Evolutionary conservation across 2,329 filamentous ascomycete species (phyloP).

Genomic region (Thelonectria discophora): DNA sequence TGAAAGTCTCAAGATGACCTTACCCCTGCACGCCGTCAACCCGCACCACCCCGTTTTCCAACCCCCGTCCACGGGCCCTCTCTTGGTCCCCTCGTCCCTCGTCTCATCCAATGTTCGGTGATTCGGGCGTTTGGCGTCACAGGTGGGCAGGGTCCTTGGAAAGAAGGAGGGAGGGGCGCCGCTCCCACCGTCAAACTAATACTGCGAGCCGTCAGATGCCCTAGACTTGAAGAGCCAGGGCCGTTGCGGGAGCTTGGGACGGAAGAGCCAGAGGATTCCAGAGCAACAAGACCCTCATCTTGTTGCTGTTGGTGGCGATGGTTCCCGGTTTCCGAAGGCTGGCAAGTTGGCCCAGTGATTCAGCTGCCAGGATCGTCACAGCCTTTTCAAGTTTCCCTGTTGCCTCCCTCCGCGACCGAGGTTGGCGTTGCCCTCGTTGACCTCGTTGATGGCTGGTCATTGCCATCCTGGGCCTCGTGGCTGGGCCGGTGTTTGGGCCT

Average conservation of each 20-base stretch:
- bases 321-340: conserved; percentile 24
- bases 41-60: conserved; percentile 22
- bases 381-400: conserved; percentile 2
- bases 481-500: conserved; percentile 21
- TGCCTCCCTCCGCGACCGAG: not conserved
- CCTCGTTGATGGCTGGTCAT: conserved; percentile 27
- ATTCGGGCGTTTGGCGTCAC: conserved; percentile 40
- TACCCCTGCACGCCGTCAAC: conserved; percentile 19
- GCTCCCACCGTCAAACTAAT: conserved; percentile 32
- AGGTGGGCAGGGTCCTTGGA: conserved; percentile 32
- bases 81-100: not conserved
- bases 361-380: conserved; percentile 9
- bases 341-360: conserved; percentile 17
- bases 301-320: not conserved
- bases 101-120: conserved; percentile 38
- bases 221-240: not conserved
- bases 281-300: not conserved
- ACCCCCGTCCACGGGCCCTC: conserved; percentile 1
- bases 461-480: conserved; percentile 26
- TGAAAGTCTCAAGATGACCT: conserved; percentile 2
- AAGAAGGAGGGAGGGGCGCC: conserved; percentile 14
- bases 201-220: conserved; percentile 23
- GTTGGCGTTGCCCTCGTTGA: conserved; percentile 15
- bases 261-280: not conserved
- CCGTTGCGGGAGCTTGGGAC: no score